phyloP scores from a whole-genome alignment of 2,329 filamentous ascomycete genomes.

The Paramyrothecium sp. region DNA sequence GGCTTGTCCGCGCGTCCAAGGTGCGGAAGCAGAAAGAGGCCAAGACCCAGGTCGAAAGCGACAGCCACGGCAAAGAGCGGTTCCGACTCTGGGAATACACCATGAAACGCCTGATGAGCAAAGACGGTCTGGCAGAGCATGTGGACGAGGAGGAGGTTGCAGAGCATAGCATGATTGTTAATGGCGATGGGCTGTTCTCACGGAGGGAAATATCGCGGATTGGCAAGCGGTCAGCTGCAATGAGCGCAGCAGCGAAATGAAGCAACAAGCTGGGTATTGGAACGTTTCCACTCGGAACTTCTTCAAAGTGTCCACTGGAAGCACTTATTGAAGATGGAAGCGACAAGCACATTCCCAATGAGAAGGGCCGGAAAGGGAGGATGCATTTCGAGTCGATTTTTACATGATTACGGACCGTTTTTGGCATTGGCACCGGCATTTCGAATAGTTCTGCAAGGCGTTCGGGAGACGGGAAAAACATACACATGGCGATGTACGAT shows the following conservation, averaged over 20 bases:
- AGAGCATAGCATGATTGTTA: conserved; percentile 65
- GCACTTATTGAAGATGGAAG: no score
- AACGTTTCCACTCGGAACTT: no score
- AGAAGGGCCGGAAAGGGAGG: no score
- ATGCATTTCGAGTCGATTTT: no score
- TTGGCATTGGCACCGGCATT: no score
- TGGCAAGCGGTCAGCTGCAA: conserved; percentile 35
- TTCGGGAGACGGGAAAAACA: no score
- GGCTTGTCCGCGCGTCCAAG: conserved; percentile 61
- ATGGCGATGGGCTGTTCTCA: conserved; percentile 50
- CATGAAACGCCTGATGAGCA: conserved; percentile 54
- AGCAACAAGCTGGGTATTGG: no score
- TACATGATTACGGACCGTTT: no score
- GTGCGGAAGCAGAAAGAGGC: conserved; percentile 65
- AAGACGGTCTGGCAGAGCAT: conserved; percentile 25
- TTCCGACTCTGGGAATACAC: conserved; percentile 61
- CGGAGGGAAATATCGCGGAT: conserved; percentile 52
- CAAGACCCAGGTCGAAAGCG: conserved; percentile 52
- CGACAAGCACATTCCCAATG: no score
- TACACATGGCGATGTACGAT: no score
- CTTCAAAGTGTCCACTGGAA: no score
- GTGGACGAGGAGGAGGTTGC: conserved; percentile 50
- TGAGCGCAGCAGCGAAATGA: background rate
- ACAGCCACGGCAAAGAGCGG: conserved; percentile 50
- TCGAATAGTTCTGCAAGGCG: no score